phyloP scores from a whole-genome alignment of 306 rosid genomes.

The Vicia faba region DNA sequence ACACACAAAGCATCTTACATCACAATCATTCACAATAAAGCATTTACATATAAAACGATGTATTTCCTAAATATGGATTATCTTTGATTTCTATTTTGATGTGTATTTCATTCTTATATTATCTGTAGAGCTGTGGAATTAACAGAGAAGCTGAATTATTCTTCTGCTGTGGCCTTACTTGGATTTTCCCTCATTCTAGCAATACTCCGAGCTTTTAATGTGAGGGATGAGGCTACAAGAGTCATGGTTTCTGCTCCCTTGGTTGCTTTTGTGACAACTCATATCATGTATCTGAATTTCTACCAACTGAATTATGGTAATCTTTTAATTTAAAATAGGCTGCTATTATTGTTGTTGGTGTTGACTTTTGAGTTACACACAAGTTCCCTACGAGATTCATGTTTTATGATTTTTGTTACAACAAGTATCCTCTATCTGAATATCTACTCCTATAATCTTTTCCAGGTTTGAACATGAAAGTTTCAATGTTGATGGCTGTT shows the following conservation, averaged over 20 bases:
- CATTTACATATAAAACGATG: neutral
- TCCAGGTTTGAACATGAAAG: conserved; percentile 83
- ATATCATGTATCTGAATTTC: conserved; percentile 86
- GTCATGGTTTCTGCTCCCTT: conserved; percentile 95
- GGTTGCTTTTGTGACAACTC: conserved; percentile 82
- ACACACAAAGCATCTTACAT: neutral
- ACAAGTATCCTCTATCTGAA: conserved; percentile 59
- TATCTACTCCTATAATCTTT: conserved; percentile 35
- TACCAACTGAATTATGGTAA: conserved; percentile 78
- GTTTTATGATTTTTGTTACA: conserved; percentile 68
- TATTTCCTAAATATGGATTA: conserved; percentile 19
- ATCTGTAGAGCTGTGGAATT: conserved; percentile 81
- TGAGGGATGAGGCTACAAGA: conserved; percentile 85
- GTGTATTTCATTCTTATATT: conserved; percentile 30
- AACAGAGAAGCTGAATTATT: conserved; percentile 83
- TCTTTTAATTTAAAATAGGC: conserved; percentile 27
- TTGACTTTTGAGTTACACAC: conserved; percentile 11
- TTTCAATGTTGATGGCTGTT: conserved; percentile 62
- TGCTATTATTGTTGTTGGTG: neutral
- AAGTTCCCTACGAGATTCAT: conserved; percentile 49
- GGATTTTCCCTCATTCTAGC: conserved; percentile 80
- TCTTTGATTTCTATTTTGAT: conserved; percentile 11
- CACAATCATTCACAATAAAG: neutral
- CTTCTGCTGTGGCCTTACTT: conserved; percentile 86
- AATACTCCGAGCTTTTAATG: conserved; percentile 67